A percentile compares a stretch with the other conserved stretches of the same genome.
phyloP scores from a whole-genome alignment of 805 yeast genomes.

The Candida sonorensis region DNA sequence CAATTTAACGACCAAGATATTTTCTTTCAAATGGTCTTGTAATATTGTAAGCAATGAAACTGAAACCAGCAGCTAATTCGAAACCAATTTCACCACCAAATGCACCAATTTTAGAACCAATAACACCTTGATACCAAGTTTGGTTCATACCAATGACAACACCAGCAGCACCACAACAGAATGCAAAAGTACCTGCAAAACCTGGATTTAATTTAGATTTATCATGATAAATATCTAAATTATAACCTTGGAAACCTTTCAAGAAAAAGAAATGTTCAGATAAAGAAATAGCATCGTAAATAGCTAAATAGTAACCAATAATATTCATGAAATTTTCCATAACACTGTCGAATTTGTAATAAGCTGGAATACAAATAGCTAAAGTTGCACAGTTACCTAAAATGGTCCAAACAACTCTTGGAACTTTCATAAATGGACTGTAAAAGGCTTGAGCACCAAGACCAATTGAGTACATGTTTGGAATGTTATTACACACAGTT shows the following conservation, averaged over 20 bases:
- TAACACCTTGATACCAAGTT: slow-evolving; percentile 72
- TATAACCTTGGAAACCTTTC: slow-evolving; percentile 54
- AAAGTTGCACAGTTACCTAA: slow-evolving; percentile 68
- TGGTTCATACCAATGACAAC: slow-evolving; percentile 84
- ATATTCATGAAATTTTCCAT: slow-evolving; percentile 86
- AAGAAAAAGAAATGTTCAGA: slow-evolving; percentile 81
- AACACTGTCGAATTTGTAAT: slow-evolving; percentile 62
- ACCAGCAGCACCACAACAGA: slow-evolving; percentile 81
- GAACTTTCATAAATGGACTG: slow-evolving; percentile 66
- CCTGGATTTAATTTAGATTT: slow-evolving; percentile 63
- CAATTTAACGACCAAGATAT: slow-evolving; percentile 46
- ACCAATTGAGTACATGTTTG: slow-evolving; percentile 89
- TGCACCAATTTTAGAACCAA: slow-evolving; percentile 54
- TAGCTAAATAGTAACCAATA: slow-evolving; percentile 86
- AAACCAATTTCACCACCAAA: slow-evolving; percentile 85
- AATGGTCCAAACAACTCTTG: slow-evolving; percentile 79
- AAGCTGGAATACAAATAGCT: slow-evolving; percentile 87
- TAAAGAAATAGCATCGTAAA: slow-evolving; percentile 68
- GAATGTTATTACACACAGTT: slow-evolving; percentile 86
- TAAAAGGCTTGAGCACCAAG: slow-evolving; percentile 81
- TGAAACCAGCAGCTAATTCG: slow-evolving; percentile 63
- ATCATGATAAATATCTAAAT: slow-evolving; percentile 55
- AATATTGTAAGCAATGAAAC: slow-evolving; percentile 53
- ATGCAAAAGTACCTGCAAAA: slow-evolving; percentile 67
- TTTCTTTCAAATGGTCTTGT: slow-evolving; percentile 62